phyloP scores from a whole-genome alignment of 23 red algal species.

The Pyropia yezoensis region DNA sequence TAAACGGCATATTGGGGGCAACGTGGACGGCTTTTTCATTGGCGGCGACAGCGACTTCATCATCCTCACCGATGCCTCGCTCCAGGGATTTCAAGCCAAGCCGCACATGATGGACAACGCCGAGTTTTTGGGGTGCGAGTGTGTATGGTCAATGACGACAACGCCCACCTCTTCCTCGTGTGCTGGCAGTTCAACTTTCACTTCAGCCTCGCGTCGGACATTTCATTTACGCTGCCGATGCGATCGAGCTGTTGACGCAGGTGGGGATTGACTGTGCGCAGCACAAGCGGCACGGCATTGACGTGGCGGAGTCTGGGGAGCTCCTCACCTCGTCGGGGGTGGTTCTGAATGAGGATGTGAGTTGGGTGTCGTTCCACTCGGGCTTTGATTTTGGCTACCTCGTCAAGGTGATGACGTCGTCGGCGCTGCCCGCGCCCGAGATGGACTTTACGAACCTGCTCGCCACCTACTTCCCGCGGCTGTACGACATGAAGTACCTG shows the following conservation, averaged over 20 bases:
- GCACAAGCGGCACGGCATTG: conserved; percentile 74
- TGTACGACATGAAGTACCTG: conserved; percentile 90
- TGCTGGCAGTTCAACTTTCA: conserved; percentile 98
- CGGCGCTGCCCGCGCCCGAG: conserved; percentile 49
- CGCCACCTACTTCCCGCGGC: conserved; percentile 71
- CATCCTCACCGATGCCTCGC: no score
- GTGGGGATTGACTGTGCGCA: conserved; percentile 87
- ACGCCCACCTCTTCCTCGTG: no score
- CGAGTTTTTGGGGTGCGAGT: no score
- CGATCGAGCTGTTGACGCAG: conserved; percentile 70
- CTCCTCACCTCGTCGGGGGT: conserved; percentile 81
- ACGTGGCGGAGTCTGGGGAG: conserved; percentile 79
- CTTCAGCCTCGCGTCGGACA: conserved; percentile 61
- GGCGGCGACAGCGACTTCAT: no score
- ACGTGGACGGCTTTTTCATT: no score
- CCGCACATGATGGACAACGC: no score
- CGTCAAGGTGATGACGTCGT: conserved; percentile 61
- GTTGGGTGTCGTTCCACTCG: conserved; percentile 84
- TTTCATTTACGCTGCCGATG: conserved; percentile 85
- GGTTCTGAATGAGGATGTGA: conserved; percentile 70
- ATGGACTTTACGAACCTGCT: conserved; percentile 80
- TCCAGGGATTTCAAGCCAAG: no score
- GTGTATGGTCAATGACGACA: no score
- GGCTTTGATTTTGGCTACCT: conserved; percentile 95
- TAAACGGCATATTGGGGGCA: no score